Evolutionary conservation across 495 filamentous ascomycete species (phyloP).

Genomic region (Extremus antarcticus): DNA sequence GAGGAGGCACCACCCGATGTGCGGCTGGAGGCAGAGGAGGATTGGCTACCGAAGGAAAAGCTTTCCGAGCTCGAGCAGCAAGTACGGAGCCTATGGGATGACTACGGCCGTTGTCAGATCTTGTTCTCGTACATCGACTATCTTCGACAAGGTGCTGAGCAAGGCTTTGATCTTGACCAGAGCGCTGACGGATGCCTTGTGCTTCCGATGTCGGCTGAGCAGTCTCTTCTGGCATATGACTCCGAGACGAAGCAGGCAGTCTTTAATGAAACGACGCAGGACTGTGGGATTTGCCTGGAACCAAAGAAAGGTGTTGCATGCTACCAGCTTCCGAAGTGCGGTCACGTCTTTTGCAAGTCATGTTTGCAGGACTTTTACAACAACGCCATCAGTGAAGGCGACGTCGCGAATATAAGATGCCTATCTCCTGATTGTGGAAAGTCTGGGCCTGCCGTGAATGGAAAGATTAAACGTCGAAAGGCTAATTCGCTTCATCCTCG

Average conservation of each 20-base stretch:
- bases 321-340: conserved; percentile 66
- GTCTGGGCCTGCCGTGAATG: conserved; percentile 23
- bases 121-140: conserved; percentile 81
- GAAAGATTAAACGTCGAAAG: conserved; percentile 4
- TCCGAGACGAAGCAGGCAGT: conserved; percentile 55
- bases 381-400: conserved; percentile 72
- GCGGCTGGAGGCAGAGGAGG: conserved; percentile 50
- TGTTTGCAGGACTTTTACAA: conserved; percentile 88
- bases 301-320: conserved; percentile 82
- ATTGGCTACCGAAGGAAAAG: conserved; percentile 57
- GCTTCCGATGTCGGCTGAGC: conserved; percentile 51
- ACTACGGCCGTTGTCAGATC: conserved; percentile 63
- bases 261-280: conserved; percentile 77
- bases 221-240: conserved; percentile 69
- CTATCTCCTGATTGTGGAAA: conserved; percentile 65
- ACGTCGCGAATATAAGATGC: conserved; percentile 67
- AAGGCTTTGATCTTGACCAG: conserved; percentile 60
- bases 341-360: conserved; percentile 77
- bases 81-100: conserved; percentile 63
- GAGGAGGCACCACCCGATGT: conserved; percentile 52
- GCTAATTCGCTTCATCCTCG: conserved; percentile 61
- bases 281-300: conserved; percentile 81
- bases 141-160: conserved; percentile 68
- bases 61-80: conserved; percentile 51
- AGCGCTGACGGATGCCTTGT: conserved; percentile 39